Evolutionary conservation across 2,329 filamentous ascomycete genomes (phyloP).

Genomic region (Hypoxylon sp.): DNA sequence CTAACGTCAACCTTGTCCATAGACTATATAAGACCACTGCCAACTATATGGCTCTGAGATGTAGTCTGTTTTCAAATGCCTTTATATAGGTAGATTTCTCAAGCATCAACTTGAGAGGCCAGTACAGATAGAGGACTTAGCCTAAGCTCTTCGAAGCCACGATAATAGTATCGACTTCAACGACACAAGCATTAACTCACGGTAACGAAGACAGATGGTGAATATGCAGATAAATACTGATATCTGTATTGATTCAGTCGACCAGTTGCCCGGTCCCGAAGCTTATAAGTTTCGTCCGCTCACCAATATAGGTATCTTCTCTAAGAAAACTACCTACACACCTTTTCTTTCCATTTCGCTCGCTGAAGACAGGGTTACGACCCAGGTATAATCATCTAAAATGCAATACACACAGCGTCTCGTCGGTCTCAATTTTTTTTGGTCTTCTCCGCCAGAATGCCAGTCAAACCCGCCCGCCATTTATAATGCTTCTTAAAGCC

Average conservation of each 20-base stretch:
- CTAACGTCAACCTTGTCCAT: no score
- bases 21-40: no score
- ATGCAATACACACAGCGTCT: conserved; percentile 23
- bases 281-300: conserved; percentile 19
- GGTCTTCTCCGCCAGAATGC: conserved; percentile 31
- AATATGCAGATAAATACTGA: conserved; percentile 23
- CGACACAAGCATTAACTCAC: not conserved
- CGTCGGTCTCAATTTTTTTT: conserved; percentile 31
- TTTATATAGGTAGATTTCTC: no score
- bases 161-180: not conserved
- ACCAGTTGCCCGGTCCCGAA: conserved; percentile 29
- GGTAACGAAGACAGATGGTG: not conserved
- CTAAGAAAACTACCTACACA: conserved; percentile 1
- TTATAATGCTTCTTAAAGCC: conserved; percentile 36
- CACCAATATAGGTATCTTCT: conserved; percentile 19
- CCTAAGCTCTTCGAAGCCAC: not conserved
- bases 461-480: conserved; percentile 26
- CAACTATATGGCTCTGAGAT: no score
- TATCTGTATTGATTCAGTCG: conserved; percentile 34
- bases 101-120: no score
- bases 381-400: conserved; percentile 39
- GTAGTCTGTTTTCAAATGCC: no score
- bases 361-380: conserved; percentile 17
- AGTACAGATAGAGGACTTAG: not conserved
- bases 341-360: conserved; percentile 14